Conservation (phyloP, 192 early-diverging fungal genomes). For the Lobulomyces angularis region DNA sequence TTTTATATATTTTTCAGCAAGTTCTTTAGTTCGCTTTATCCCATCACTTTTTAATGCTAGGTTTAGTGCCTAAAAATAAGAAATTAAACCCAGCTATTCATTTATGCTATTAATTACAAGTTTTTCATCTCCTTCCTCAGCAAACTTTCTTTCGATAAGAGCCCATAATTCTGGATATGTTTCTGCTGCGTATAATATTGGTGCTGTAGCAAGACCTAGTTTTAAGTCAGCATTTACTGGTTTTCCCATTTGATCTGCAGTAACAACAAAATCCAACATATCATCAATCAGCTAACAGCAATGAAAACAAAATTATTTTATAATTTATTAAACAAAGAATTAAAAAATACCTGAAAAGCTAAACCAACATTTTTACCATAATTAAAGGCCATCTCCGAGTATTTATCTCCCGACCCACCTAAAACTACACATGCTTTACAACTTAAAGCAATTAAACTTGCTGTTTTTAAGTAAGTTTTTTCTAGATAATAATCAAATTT, state of each 20-base stretch:
- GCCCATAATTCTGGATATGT: slow-evolving; percentile 71
- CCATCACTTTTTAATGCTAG: slow-evolving; percentile 71
- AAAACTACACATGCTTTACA: slow-evolving; percentile 77
- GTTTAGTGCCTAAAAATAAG: slow-evolving; percentile 45
- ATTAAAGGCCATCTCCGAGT: slow-evolving; percentile 67
- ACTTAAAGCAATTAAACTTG: slow-evolving; percentile 84
- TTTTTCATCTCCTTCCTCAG: slow-evolving; percentile 59
- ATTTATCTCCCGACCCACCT: slow-evolving; percentile 56
- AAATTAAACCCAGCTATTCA: slow-evolving; percentile 4
- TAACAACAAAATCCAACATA: slow-evolving; percentile 75
- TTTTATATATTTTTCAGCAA: slow-evolving; percentile 64
- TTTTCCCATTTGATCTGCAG: slow-evolving; percentile 71
- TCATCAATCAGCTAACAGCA: slow-evolving; percentile 63
- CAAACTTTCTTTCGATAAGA: slow-evolving; percentile 80
- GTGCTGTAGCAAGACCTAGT: slow-evolving; percentile 83
- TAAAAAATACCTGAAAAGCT: slow-evolving; percentile 70
- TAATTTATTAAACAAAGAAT: not conserved
- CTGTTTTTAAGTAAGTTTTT: slow-evolving; percentile 93
- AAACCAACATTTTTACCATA: slow-evolving; percentile 84
- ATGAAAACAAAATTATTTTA: slow-evolving; percentile 7
- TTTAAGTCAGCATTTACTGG: slow-evolving; percentile 81
- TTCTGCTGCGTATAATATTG: slow-evolving; percentile 85
- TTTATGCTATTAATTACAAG: slow-evolving; percentile 21
- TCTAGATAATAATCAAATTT: slow-evolving; percentile 87
- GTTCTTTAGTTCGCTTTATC: slow-evolving; percentile 55